Conservation (phyloP, 2,329 filamentous ascomycete genomes). For the Chaetomium globosum region DNA sequence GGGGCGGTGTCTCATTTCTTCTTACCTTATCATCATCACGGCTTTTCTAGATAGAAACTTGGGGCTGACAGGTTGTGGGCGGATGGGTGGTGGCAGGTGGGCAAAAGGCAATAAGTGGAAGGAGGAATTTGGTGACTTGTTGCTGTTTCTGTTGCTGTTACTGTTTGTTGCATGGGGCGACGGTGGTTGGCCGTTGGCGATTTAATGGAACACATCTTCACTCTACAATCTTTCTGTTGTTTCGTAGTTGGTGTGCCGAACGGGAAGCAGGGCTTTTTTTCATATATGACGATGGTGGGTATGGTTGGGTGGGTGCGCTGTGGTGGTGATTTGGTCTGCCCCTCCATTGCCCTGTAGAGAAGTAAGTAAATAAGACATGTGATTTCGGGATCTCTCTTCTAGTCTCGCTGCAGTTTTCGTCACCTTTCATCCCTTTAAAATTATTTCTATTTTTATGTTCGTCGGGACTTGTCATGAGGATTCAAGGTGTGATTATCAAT, state of each 20-base stretch:
- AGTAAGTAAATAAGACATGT: not conserved
- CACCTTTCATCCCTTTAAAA: not conserved
- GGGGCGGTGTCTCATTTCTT: not conserved
- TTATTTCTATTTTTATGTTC: not conserved
- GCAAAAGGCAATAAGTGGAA: not conserved
- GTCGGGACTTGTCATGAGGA: not conserved
- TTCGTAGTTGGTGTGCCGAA: not conserved
- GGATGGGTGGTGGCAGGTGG: not conserved
- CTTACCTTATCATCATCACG: not conserved
- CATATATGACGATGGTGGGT: not conserved
- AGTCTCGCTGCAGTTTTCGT: not conserved
- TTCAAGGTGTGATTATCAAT: not conserved
- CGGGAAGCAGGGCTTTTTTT: not conserved
- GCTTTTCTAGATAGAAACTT: not conserved
- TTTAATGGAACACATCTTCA: conserved; percentile 25
- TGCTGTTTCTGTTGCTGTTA: not conserved
- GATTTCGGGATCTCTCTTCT: not conserved
- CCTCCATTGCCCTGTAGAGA: not conserved
- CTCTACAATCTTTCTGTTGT: conserved; percentile 7
- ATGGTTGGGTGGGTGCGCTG: not conserved
- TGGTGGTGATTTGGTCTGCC: not conserved
- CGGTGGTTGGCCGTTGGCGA: conserved; percentile 8
- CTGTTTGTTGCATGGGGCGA: not conserved
- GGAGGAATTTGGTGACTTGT: not conserved
- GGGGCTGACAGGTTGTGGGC: not conserved